Conservation (phyloP, 2,329 filamentous ascomycete genomes). For the Hypoxylon sp. region DNA sequence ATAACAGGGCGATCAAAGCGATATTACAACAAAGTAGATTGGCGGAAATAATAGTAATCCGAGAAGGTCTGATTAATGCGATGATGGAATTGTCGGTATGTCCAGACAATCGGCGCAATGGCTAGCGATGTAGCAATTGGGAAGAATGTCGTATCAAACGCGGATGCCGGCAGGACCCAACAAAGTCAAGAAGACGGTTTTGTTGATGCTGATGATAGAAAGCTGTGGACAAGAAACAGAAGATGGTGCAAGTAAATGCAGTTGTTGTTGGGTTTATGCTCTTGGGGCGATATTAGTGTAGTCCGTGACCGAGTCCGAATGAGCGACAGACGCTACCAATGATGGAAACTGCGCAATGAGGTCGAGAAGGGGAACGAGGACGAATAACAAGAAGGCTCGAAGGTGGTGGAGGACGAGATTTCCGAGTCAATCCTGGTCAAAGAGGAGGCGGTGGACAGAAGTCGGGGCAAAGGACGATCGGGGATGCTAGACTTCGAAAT, state of each 20-base stretch:
- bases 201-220: conserved; percentile 46
- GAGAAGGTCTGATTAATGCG: conserved; percentile 50
- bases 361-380: conserved; percentile 37
- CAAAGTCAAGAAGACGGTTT: conserved; percentile 51
- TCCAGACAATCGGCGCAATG: conserved; percentile 45
- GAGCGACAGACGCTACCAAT: conserved; percentile 48
- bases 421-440: conserved; percentile 36
- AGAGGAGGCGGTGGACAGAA: conserved; percentile 33
- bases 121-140: conserved; percentile 39
- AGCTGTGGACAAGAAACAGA: conserved; percentile 54
- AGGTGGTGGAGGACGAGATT: conserved; percentile 24
- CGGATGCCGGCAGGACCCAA: conserved; percentile 52
- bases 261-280: conserved; percentile 38
- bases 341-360: conserved; percentile 41
- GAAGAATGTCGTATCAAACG: conserved; percentile 55
- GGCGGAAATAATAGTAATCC: conserved; percentile 39
- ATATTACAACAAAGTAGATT: conserved; percentile 56
- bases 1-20: conserved; percentile 49
- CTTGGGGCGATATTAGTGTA: conserved; percentile 48
- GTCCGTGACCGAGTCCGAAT: conserved; percentile 48
- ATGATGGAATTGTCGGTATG: conserved; percentile 32
- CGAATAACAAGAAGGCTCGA: conserved; percentile 38
- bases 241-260: conserved; percentile 45
- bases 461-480: conserved; percentile 29
- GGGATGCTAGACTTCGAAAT: conserved; percentile 30